Evolutionary conservation across 768 basidiomycete species (phyloP).

Genomic region (Phaffia australis): DNA sequence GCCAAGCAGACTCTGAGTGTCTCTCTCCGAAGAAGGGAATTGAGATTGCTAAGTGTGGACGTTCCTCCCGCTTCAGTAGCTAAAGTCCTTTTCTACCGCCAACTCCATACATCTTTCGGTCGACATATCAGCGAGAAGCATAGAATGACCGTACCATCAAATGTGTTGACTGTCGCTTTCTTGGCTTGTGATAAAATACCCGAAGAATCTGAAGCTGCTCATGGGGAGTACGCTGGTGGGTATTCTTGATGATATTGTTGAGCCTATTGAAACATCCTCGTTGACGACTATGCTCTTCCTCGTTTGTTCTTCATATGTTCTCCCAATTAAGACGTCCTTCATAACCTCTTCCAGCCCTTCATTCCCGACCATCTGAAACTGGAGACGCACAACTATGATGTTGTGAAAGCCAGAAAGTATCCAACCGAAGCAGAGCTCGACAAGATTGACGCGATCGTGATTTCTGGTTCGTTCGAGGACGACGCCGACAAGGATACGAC

Average conservation of each 20-base stretch:
- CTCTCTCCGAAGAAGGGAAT: too few relatives aligned
- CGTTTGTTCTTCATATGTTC: neutral
- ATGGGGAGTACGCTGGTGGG: constrained; percentile 29
- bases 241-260: neutral
- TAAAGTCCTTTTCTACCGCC: too few relatives aligned
- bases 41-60: too few relatives aligned
- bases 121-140: too few relatives aligned
- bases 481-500: constrained; percentile 30
- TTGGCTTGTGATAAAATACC: constrained; percentile 31
- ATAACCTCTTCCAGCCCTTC: constrained; percentile 32
- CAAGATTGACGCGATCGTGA: constrained; percentile 29
- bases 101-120: too few relatives aligned
- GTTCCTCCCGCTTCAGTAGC: too few relatives aligned
- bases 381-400: constrained; percentile 29
- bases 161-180: constrained; percentile 28
- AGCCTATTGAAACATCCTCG: neutral
- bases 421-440: constrained; percentile 30
- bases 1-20: too few relatives aligned
- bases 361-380: constrained; percentile 27
- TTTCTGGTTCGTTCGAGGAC: constrained; percentile 32
- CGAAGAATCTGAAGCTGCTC: constrained; percentile 26
- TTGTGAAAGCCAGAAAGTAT: constrained; percentile 29
- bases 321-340: constrained; percentile 26
- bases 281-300: neutral
- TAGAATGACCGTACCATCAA: too few relatives aligned